These are phyloP conservation scores for Aurantiochytrium sp. DNA, from an alignment of 108 stramenopile species.

Conservation along the genomic window DNA sequence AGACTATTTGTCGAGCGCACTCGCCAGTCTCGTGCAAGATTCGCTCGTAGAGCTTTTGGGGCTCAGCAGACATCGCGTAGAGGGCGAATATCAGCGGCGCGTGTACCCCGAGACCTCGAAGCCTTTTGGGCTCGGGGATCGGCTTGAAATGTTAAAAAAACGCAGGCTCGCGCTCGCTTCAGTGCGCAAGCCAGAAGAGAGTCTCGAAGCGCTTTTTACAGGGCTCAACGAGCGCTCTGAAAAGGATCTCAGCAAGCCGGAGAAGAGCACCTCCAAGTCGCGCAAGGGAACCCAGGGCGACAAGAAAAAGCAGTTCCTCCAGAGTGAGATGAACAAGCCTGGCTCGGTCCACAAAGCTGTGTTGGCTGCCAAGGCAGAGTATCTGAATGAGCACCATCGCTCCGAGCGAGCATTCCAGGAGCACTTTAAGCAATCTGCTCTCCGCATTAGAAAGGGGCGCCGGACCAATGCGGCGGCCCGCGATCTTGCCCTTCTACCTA, in stretches of 20 bases:
- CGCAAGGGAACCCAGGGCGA: background rate
- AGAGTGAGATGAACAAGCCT: background rate
- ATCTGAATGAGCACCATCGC: background rate
- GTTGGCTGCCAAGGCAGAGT: background rate
- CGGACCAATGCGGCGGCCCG: background rate
- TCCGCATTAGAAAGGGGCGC: background rate
- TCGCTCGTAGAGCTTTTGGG: background rate
- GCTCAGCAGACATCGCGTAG: background rate
- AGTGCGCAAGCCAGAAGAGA: background rate
- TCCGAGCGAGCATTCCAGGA: background rate
- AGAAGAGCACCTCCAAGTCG: background rate
- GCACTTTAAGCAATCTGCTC: background rate
- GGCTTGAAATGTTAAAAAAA: background rate
- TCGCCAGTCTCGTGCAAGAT: background rate
- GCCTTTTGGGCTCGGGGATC: background rate
- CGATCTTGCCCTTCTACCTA: background rate
- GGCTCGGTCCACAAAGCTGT: background rate
- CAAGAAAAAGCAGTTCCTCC: background rate
- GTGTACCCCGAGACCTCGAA: background rate
- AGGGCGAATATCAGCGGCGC: background rate
- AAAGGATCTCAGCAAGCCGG: background rate
- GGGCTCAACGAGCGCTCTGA: background rate
- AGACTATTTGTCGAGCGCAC: background rate
- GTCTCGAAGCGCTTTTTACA: background rate
- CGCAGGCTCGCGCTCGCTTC: background rate